These are phyloP conservation scores for Mucor piriformis DNA, from an alignment of 371 early-diverging fungal genomes.

Conservation along the genomic window DNA sequence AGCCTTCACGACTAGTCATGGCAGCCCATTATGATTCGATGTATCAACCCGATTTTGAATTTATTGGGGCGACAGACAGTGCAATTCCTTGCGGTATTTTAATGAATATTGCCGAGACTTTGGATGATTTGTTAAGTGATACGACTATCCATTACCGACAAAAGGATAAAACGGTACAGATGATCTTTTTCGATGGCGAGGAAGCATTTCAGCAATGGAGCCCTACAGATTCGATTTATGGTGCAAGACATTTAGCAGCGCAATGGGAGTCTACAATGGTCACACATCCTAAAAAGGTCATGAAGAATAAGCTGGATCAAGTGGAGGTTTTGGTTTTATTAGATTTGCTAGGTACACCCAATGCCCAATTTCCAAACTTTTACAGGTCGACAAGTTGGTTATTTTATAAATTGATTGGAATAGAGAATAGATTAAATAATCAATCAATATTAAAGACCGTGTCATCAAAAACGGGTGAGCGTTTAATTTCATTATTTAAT, in stretches of 20 bases:
- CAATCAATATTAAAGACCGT: constrained; percentile 28
- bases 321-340: constrained; percentile 90
- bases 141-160: constrained; percentile 12
- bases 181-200: constrained; percentile 97
- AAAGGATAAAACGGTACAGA: constrained; percentile 71
- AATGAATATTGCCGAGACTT: constrained; percentile 75
- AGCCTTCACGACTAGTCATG: constrained; percentile 74
- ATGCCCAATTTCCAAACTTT: constrained; percentile 58
- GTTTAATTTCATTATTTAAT: constrained; percentile 37
- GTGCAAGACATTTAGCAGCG: constrained; percentile 69
- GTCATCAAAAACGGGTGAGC: constrained; percentile 27
- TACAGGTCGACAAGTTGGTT: constrained; percentile 65
- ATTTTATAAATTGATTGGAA: constrained; percentile 51
- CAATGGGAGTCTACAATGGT: constrained; percentile 43
- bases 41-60: constrained; percentile 62
- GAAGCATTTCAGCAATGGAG: constrained; percentile 89
- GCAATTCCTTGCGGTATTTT: constrained; percentile 89
- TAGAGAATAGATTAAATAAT: constrained; percentile 50
- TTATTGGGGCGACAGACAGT: constrained; percentile 86
- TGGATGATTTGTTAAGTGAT: constrained; percentile 18
- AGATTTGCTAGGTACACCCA: constrained; percentile 79
- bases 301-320: constrained; percentile 50
- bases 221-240: constrained; percentile 86
- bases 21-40: constrained; percentile 95
- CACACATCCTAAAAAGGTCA: constrained; percentile 22